Percentiles rank a stretch among this genome's conserved stretches.
These are phyloP conservation scores for Triadica sebifera DNA, from an alignment of 345 rosid genomes.

Conservation along the genomic window DNA sequence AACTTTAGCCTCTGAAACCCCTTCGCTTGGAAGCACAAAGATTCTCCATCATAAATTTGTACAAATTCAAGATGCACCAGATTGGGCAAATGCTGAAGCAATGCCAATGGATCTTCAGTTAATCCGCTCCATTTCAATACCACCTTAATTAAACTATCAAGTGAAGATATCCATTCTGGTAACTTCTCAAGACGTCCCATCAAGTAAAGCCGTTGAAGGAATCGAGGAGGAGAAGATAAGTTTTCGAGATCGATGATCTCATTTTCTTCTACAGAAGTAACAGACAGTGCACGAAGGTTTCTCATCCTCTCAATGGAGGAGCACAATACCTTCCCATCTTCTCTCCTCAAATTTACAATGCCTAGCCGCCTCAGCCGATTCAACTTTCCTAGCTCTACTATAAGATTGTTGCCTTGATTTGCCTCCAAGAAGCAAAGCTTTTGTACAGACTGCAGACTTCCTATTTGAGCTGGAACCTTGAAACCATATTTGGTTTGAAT, in stretches of 20 bases:
- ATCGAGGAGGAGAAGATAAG: slow-evolving; percentile 26
- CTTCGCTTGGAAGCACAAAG: neutral
- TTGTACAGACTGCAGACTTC: slow-evolving; percentile 14
- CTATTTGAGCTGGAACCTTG: slow-evolving; percentile 20
- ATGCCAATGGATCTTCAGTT: neutral
- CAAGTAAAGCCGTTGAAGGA: slow-evolving; percentile 16
- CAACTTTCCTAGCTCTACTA: slow-evolving; percentile 14
- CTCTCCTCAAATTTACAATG: slow-evolving; percentile 17
- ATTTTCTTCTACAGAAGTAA: slow-evolving; percentile 22
- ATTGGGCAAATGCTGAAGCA: slow-evolving; percentile 18
- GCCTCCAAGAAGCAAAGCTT: slow-evolving; percentile 14
- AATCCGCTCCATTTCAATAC: slow-evolving; percentile 5
- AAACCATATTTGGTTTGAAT: slow-evolving; percentile 16
- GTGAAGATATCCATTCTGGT: slow-evolving; percentile 17
- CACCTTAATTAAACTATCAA: slow-evolving; percentile 7
- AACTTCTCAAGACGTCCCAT: slow-evolving; percentile 7
- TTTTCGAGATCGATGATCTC: slow-evolving; percentile 36
- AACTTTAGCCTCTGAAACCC: slow-evolving; percentile 12
- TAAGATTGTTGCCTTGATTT: slow-evolving; percentile 10
- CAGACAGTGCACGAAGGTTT: slow-evolving; percentile 30
- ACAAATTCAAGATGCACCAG: slow-evolving; percentile 7
- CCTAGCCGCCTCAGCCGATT: slow-evolving; percentile 16
- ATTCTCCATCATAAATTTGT: slow-evolving; percentile 15
- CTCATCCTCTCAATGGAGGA: slow-evolving; percentile 20
- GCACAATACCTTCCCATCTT: slow-evolving; percentile 18